Evolutionary conservation across 495 filamentous ascomycete species (phyloP).

Genomic region (Parmelia sp.): DNA sequence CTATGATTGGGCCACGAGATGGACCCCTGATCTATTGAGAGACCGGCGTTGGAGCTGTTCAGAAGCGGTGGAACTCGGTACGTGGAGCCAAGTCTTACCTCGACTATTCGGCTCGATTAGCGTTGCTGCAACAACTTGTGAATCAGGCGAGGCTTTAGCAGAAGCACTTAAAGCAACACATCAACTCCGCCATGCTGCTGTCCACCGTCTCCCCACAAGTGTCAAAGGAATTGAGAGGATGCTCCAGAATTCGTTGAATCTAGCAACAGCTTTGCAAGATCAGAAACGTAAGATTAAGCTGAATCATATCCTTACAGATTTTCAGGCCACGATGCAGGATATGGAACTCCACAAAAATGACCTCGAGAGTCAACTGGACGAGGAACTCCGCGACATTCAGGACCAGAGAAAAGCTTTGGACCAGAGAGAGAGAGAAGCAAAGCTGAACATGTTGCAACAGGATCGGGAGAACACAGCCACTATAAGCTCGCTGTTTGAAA

Average conservation of each 20-base stretch:
- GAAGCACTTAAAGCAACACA: neutral
- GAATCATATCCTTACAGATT: neutral
- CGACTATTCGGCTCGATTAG: too few relatives aligned
- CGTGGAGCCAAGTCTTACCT: neutral
- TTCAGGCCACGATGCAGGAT: neutral
- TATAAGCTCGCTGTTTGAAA: neutral
- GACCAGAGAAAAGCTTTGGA: neutral
- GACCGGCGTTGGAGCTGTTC: neutral
- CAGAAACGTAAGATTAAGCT: neutral
- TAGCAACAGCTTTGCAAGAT: neutral
- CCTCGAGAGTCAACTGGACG: neutral
- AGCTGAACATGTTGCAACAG: neutral
- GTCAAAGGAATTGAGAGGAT: slow-evolving; percentile 1
- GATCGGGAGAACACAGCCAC: neutral
- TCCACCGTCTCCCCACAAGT: slow-evolving; percentile 1
- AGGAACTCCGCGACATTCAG: neutral
- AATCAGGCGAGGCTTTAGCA: neutral
- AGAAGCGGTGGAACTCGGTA: neutral
- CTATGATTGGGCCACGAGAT: neutral
- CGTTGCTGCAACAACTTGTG: neutral
- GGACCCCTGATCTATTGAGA: neutral
- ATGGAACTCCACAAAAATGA: neutral
- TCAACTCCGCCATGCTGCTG: slow-evolving; percentile 1
- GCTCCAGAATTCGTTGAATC: neutral
- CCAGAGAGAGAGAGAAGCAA: neutral